Conservation (phyloP, 2,329 filamentous ascomycete species). For the Ophiostoma triangulosporum region DNA sequence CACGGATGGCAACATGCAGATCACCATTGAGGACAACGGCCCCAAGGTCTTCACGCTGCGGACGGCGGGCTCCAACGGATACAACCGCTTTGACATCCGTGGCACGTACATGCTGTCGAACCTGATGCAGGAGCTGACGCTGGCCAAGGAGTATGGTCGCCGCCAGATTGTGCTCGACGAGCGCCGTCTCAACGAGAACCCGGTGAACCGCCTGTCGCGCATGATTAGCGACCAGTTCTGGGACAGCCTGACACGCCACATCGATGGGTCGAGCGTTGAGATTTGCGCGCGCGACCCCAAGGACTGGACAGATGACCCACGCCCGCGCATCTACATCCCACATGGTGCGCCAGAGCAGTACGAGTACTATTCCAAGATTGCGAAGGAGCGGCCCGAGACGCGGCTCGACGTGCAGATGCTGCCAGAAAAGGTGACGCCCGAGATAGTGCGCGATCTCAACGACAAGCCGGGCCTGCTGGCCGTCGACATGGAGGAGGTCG, state of each 20-base stretch:
- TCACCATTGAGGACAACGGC: constrained; percentile 90
- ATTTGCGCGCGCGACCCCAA: constrained; percentile 82
- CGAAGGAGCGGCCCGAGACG: constrained; percentile 65
- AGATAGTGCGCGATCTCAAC: constrained; percentile 73
- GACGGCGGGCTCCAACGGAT: constrained; percentile 72
- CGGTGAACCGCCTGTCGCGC: constrained; percentile 73
- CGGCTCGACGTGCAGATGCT: constrained; percentile 76
- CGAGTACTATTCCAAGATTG: constrained; percentile 76
- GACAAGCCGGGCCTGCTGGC: constrained; percentile 78
- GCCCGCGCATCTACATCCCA: constrained; percentile 85
- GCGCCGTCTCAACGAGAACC: constrained; percentile 84
- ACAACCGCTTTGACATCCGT: constrained; percentile 79
- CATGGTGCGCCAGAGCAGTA: constrained; percentile 72
- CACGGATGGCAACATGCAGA: constrained; percentile 88
- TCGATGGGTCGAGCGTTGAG: constrained; percentile 79
- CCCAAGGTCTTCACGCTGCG: constrained; percentile 80
- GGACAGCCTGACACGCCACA: constrained; percentile 77
- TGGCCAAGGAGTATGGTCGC: constrained; percentile 81
- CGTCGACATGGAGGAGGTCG: constrained; percentile 69
- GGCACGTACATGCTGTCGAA: constrained; percentile 98
- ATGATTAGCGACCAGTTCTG: constrained; percentile 87
- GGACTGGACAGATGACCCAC: constrained; percentile 83
- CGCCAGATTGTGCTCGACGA: constrained; percentile 87
- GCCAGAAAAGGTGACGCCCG: constrained; percentile 61
- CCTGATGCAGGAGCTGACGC: constrained; percentile 81